Conservation (phyloP, 2,329 filamentous ascomycete species). For the Cercospora sp. region DNA sequence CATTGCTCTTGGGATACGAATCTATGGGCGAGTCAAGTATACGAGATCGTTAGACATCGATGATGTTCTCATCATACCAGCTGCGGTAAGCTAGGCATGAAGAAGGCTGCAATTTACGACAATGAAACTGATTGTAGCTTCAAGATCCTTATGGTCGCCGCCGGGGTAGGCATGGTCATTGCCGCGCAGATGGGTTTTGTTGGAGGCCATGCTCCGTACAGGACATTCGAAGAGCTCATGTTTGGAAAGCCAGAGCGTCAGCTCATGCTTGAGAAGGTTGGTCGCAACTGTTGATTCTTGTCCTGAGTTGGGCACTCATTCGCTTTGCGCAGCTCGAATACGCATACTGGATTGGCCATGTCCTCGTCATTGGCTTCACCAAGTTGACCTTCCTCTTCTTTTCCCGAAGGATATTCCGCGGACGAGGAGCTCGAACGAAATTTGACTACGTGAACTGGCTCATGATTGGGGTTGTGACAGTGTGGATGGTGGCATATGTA, state of each 20-base stretch:
- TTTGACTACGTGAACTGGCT: slow-evolving; percentile 24
- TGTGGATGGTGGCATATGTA: slow-evolving; percentile 20
- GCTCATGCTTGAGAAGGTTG: slow-evolving; percentile 17
- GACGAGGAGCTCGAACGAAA: slow-evolving; percentile 7
- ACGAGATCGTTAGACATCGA: slow-evolving; percentile 19
- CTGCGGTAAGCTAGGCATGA: slow-evolving; percentile 11
- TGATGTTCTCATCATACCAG: slow-evolving; percentile 21
- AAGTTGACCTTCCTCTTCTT: slow-evolving; percentile 26
- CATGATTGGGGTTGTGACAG: slow-evolving; percentile 16
- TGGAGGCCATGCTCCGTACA: slow-evolving; percentile 16
- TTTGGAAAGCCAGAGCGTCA: slow-evolving; percentile 12
- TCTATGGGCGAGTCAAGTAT: slow-evolving; percentile 19
- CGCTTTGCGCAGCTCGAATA: slow-evolving; percentile 19
- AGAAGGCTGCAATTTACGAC: not conserved
- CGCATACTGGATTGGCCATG: slow-evolving; percentile 25
- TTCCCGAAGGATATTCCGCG: slow-evolving; percentile 21
- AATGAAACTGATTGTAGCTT: not conserved
- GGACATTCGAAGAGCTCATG: slow-evolving; percentile 12
- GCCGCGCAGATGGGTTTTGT: slow-evolving; percentile 16
- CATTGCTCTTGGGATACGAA: slow-evolving; percentile 11
- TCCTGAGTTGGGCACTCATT: not conserved
- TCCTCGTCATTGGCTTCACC: slow-evolving; percentile 21
- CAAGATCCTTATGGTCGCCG: slow-evolving; percentile 17
- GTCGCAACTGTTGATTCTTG: not conserved
- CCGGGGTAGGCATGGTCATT: slow-evolving; percentile 19